Percentiles rank a stretch among this genome's conserved stretches.
Conservation (phyloP, 83 land plant genomes). For the Picea mariana region DNA sequence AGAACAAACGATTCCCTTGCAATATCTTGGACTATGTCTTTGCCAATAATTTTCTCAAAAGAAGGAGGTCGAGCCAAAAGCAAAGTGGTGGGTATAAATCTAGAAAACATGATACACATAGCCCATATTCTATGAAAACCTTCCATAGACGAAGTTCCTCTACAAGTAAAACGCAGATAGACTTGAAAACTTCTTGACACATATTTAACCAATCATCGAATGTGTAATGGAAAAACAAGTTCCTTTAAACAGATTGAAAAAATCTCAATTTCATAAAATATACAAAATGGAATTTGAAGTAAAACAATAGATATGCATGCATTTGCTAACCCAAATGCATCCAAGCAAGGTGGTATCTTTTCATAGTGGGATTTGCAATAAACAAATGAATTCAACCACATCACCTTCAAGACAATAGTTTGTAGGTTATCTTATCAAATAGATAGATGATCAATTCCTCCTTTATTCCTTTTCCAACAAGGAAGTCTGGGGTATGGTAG, state of each 20-base stretch:
- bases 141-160: conserved; percentile 72
- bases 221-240: conserved; percentile 38
- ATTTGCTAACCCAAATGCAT: too few relatives aligned
- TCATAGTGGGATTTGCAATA: too few relatives aligned
- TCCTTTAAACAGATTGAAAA: conserved; percentile 49
- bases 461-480: too few relatives aligned
- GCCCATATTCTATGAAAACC: conserved; percentile 73
- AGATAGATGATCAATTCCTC: too few relatives aligned
- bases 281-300: background rate
- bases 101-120: conserved; percentile 63
- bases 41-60: conserved; percentile 35
- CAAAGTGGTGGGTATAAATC: conserved; percentile 77
- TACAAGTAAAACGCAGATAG: too few relatives aligned
- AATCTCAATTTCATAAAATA: conserved; percentile 53
- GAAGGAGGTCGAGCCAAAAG: conserved; percentile 70
- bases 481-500: too few relatives aligned
- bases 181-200: conserved; percentile 30
- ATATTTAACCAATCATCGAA: conserved; percentile 37
- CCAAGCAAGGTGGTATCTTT: too few relatives aligned
- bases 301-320: too few relatives aligned
- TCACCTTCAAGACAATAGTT: too few relatives aligned
- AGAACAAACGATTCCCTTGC: conserved; percentile 69
- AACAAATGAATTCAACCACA: too few relatives aligned
- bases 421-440: too few relatives aligned
- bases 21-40: conserved; percentile 35